Base-by-base conservation (phyloP, 768 basidiomycete species). In the Podaxis rugospora region DNA sequence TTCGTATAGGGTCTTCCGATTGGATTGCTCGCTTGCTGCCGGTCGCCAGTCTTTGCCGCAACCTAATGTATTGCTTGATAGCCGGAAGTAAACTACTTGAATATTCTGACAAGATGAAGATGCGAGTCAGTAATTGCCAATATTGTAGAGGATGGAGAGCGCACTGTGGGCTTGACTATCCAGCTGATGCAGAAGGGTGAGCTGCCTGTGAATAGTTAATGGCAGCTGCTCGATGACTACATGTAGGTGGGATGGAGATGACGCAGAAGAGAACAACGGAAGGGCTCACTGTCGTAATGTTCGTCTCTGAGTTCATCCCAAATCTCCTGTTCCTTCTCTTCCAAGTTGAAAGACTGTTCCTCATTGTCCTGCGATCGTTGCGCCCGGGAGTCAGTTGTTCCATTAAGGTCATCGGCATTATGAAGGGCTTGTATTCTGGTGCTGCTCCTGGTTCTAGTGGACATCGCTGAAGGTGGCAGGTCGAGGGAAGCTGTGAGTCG, bases 261-360 rank as follows among this genome's bases (percentile, higher is more conserved):
- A 54, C 52, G 16, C 16, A 37, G 35, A 36, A 5, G 16, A 51
- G 37, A 5, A 32, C 10, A 14, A 51, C 36, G 35, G 16, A 47
- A 36, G 21, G 37, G 63, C 78, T 52, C 46, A 88, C 92, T 83
- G 81, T 92, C 92, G 70, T 85, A 86, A 66, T 91, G 84, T 62
- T 93, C 89, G 67, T 93, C 92, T 67, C 84, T 83, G 69, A 93
- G 82, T 40, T 84, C 76, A 50, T 89, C 86, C 89, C 89, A 90
- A 39, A 90, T 78, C 35, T 85, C 84, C 61, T 75, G 79, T 65
- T 88, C 88, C 69, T 81, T 85, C 66, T 82, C 78, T 23, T 68
- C 49, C 64, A 66, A 62, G 64, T 65, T 63, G 21, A 55, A 55
- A 7, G 44, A 13, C 37, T 50, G 51, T 14, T 49, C 42, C 11